These are phyloP conservation scores for Alliaria petiolata DNA, from an alignment of 345 rosid genomes.

Conservation along the genomic window DNA sequence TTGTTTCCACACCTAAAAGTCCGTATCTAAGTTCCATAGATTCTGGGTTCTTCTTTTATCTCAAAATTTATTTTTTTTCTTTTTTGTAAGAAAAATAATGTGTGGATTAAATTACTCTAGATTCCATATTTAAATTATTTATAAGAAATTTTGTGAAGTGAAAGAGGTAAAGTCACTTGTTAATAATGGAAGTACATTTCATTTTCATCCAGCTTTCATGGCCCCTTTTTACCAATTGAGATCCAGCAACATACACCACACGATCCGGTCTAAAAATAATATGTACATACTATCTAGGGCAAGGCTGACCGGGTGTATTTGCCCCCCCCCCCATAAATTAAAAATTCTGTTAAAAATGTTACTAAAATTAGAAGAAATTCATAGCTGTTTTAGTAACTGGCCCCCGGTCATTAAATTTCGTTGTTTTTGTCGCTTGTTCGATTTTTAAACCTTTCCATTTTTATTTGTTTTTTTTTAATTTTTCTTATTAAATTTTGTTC, in stretches of 20 bases:
- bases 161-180: constrained; percentile 28
- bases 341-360: too few species aligned
- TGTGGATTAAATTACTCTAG: constrained; percentile 5
- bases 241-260: constrained; percentile 20
- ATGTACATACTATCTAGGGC: too few species aligned
- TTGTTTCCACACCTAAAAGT: not conserved
- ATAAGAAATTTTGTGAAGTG: constrained; percentile 1
- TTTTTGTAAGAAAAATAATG: not conserved
- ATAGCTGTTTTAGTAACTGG: too few species aligned
- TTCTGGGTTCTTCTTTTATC: constrained; percentile 12
- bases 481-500: too few species aligned
- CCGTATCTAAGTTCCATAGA: not conserved
- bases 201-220: constrained; percentile 25
- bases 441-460: too few species aligned
- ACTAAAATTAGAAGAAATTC: too few species aligned
- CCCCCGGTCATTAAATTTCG: too few species aligned
- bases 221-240: not conserved
- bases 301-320: too few species aligned
- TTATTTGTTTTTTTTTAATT: too few species aligned
- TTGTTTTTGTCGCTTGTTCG: too few species aligned
- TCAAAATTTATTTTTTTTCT: not conserved
- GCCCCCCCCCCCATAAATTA: too few species aligned
- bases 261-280: not conserved
- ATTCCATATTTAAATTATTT: not conserved
- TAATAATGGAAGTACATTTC: constrained; percentile 12